phyloP scores from a whole-genome alignment of 2,329 filamentous ascomycete genomes.

The Cryphonectria nitschkei region DNA sequence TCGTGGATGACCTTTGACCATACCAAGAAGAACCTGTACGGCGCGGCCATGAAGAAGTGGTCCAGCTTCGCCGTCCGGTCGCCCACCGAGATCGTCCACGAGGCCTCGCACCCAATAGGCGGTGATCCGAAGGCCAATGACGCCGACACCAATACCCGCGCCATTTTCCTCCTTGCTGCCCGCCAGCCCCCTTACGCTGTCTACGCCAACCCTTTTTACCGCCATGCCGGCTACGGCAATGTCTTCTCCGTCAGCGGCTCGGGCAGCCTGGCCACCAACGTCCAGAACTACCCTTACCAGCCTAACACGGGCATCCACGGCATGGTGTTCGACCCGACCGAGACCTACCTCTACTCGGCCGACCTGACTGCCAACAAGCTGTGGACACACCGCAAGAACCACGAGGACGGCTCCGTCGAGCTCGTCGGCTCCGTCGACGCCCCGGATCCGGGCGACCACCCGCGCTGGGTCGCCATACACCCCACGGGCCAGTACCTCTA shows the following conservation, averaged over 20 bases:
- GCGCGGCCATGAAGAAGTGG: slow-evolving; percentile 93
- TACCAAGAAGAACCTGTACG: slow-evolving; percentile 81
- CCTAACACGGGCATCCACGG: slow-evolving; percentile 75
- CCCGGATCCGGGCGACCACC: slow-evolving; percentile 73
- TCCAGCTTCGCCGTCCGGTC: slow-evolving; percentile 77
- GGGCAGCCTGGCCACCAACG: slow-evolving; percentile 64
- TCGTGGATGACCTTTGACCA: slow-evolving; percentile 95
- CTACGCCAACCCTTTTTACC: slow-evolving; percentile 91
- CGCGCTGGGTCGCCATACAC: slow-evolving; percentile 86
- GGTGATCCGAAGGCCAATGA: slow-evolving; percentile 72
- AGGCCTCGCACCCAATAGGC: slow-evolving; percentile 73
- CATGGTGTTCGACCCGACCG: slow-evolving; percentile 77
- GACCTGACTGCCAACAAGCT: slow-evolving; percentile 79
- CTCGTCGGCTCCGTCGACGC: slow-evolving; percentile 75
- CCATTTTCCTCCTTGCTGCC: slow-evolving; percentile 85
- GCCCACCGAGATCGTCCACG: slow-evolving; percentile 75
- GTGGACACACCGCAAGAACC: slow-evolving; percentile 79
- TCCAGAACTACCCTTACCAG: slow-evolving; percentile 76
- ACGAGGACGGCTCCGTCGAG: slow-evolving; percentile 41
- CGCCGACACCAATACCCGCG: slow-evolving; percentile 77
- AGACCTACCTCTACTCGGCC: slow-evolving; percentile 78
- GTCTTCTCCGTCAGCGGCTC: slow-evolving; percentile 66
- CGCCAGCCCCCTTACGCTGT: slow-evolving; percentile 77
- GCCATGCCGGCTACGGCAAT: slow-evolving; percentile 80
- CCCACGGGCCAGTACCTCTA: slow-evolving; percentile 79